Conservation (phyloP, 202 grass and related monocot genomes). For the Musa balbisiana region DNA sequence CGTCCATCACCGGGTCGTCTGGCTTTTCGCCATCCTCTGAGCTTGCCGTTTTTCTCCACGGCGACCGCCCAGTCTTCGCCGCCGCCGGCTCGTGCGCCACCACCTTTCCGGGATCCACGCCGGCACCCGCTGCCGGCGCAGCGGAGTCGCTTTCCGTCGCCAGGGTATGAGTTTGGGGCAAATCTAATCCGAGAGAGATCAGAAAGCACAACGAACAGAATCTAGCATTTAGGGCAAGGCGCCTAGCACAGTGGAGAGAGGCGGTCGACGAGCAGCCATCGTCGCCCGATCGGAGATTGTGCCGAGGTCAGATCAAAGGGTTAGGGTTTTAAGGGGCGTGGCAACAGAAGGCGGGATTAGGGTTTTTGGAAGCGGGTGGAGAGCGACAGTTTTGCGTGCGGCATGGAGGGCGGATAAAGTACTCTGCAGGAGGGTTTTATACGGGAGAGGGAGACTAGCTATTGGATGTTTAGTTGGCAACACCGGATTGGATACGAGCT, state of each 20-base stretch:
- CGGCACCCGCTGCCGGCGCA: conserved; percentile 27
- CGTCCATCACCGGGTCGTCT: conserved; percentile 47
- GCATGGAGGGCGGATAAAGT: neutral
- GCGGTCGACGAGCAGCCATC: neutral
- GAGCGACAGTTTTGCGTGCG: conserved; percentile 18
- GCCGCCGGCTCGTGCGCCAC: neutral
- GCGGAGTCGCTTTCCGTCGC: conserved; percentile 13
- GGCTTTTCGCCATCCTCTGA: conserved; percentile 2
- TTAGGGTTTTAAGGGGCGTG: conserved; percentile 18
- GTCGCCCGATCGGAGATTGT: neutral
- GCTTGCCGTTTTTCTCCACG: conserved; percentile 42
- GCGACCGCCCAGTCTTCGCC: conserved; percentile 7
- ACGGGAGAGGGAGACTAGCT: neutral
- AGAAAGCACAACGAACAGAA: neutral
- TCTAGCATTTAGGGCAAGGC: neutral
- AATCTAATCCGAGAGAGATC: neutral
- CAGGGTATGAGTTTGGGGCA: neutral
- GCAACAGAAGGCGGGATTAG: conserved; percentile 34
- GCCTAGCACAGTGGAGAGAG: neutral
- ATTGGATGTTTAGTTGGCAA: neutral
- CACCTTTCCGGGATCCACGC: neutral
- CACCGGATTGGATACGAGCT: neutral
- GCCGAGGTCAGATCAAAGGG: neutral
- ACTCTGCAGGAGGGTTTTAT: neutral
- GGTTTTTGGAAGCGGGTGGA: conserved; percentile 36